phyloP scores from a whole-genome alignment of 2,329 filamentous ascomycete species.

The Apiospora marii region DNA sequence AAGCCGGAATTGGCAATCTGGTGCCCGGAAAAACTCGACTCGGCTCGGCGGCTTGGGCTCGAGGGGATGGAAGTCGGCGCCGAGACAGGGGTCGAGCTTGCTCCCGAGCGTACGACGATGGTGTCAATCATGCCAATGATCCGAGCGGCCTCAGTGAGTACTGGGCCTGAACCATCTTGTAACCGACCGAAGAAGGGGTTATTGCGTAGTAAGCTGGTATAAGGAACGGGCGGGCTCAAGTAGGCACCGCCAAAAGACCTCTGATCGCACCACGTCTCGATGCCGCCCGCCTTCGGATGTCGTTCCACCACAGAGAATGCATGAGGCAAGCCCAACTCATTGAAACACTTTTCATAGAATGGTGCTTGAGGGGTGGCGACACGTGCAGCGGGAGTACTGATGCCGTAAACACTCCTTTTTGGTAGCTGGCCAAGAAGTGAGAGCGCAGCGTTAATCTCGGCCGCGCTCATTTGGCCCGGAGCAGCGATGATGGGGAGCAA shows the following conservation, averaged over 20 bases:
- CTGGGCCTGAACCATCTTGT: conserved; percentile 59
- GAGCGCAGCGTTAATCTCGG: conserved; percentile 83
- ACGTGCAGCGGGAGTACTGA: conserved; percentile 73
- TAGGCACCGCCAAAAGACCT: conserved; percentile 84
- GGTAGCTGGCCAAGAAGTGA: conserved; percentile 82
- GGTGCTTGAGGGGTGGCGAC: conserved; percentile 75
- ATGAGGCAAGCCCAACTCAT: conserved; percentile 85
- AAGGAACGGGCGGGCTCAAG: conserved; percentile 74
- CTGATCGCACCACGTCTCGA: conserved; percentile 77
- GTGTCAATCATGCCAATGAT: conserved; percentile 85
- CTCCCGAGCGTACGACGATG: conserved; percentile 69
- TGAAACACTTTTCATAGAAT: conserved; percentile 87
- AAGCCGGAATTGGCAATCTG: conserved; percentile 41
- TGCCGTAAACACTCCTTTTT: conserved; percentile 81
- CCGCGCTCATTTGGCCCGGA: conserved; percentile 84
- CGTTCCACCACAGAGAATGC: conserved; percentile 79
- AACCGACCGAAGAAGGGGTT: conserved; percentile 59
- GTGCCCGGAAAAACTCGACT: conserved; percentile 31
- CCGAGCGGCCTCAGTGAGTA: conserved; percentile 77
- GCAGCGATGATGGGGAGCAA: conserved; percentile 84
- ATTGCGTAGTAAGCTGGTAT: conserved; percentile 65
- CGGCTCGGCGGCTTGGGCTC: conserved; percentile 51
- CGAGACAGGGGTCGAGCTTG: conserved; percentile 52
- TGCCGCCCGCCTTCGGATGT: conserved; percentile 67
- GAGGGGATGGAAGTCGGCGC: conserved; percentile 56